Evolutionary conservation across 2,329 filamentous ascomycete species (phyloP), one percentile per base, ranked within the genome.

Genomic region (Aspergillus terreus): DNA sequence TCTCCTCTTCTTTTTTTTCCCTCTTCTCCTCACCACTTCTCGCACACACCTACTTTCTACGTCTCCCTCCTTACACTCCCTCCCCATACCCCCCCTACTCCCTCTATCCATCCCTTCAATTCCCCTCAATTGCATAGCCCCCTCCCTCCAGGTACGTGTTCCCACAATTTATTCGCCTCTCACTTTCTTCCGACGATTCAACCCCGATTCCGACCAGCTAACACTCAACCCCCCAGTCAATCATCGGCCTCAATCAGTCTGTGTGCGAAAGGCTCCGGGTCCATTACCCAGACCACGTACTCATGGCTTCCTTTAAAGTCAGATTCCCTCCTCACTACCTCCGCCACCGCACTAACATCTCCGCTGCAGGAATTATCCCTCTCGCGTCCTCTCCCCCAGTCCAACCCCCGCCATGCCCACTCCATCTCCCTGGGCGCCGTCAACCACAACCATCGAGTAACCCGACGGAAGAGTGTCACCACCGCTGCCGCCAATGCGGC

Each of bases 381-480:
- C 61, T 82, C 84, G 65, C 82, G 86, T 72, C 85, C 86, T 73
- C 78, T 87, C 69, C 78, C 79, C 69, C 83, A 83, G 66, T 76
- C 85, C 58, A 83, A 88, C 74, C 82, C 84, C 57, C 86, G 91
- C 66, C 85, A 84, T 76, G 89, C 89, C 46, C 87, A 94, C 72
- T 92, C 90, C 52, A 79, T 91, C 62, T 87, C 92, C 50, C 82
- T 87, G 53, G 84, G 84, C 61, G 84, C 87, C 52, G 82, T 92
- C 66, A 92, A 92, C 76, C 76, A 85, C 62, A 86, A 84, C 70
- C 88, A 96, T 72, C 88, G 94, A 62, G 84, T 97, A 61, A 91
- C 89, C 63, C 89, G 92, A 65, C 85, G 94, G 64, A 97, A 97
- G 82, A 96, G 92, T 74, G 91, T 95, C 68, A 85, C 83, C 68